These are phyloP conservation scores for Simmondsia chinensis DNA, from an alignment of 148 eudicot genomes.

Conservation along the genomic window DNA sequence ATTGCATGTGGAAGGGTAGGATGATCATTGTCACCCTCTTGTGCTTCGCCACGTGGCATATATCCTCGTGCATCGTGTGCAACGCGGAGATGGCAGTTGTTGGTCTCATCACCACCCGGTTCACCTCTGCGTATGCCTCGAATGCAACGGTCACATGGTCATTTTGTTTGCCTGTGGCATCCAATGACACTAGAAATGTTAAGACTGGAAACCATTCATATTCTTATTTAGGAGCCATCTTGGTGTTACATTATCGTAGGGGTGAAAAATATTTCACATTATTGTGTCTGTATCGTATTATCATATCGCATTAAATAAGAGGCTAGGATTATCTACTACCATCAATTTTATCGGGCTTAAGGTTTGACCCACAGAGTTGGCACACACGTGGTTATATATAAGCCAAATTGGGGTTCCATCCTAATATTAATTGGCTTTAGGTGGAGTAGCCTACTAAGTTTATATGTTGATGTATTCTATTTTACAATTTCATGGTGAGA, in stretches of 20 bases:
- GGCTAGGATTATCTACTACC: no score
- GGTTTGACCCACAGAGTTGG: no score
- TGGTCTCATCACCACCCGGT: constrained; percentile 31
- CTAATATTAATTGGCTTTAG: no score
- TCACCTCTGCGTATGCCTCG: constrained; percentile 25
- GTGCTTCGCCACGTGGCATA: constrained; percentile 40
- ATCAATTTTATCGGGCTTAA: no score
- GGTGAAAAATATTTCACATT: no score
- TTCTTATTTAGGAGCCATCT: not conserved
- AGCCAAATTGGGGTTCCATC: no score
- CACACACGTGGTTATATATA: no score
- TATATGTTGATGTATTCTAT: not conserved
- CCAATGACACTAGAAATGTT: not conserved
- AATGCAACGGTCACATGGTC: constrained; percentile 31
- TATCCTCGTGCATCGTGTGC: constrained; percentile 53
- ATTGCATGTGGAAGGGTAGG: constrained; percentile 46
- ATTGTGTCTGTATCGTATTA: no score
- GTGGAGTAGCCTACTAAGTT: no score
- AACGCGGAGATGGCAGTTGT: constrained; percentile 30
- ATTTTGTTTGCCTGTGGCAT: constrained; percentile 7
- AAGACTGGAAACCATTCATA: not conserved
- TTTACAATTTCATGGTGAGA: not conserved
- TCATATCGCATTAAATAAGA: no score
- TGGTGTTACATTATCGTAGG: not conserved
- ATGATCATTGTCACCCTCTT: constrained; percentile 33